These are phyloP conservation scores for Apiospora hydei DNA, from an alignment of 2,329 filamentous ascomycete species.

Conservation along the genomic window DNA sequence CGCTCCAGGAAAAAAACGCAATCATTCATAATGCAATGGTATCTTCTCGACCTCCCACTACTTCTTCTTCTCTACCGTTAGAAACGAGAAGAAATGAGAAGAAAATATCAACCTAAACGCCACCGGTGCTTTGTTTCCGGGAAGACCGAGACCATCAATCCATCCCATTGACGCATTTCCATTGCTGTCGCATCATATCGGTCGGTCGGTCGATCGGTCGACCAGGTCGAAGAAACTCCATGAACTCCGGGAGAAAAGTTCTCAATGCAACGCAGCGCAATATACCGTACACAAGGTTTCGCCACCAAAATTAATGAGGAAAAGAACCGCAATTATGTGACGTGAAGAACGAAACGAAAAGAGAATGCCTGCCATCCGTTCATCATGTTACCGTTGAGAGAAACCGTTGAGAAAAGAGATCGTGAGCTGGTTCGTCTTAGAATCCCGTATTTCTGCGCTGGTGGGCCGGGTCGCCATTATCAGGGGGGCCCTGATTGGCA, in stretches of 20 bases:
- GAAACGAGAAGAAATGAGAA: not conserved
- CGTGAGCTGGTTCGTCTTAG: not conserved
- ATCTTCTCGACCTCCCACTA: not conserved
- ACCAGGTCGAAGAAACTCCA: not conserved
- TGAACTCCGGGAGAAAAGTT: not conserved
- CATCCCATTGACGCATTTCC: not conserved
- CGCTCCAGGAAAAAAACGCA: not conserved
- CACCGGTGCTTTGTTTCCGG: not conserved
- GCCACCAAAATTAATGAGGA: not conserved
- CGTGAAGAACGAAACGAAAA: too few species aligned
- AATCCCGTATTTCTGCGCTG: not conserved
- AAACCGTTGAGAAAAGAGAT: not conserved
- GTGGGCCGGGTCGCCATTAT: not conserved
- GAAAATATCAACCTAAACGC: not conserved
- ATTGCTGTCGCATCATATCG: not conserved
- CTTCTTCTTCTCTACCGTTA: not conserved
- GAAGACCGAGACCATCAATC: not conserved
- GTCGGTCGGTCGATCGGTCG: not conserved
- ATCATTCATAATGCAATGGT: not conserved
- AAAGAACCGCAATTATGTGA: not conserved
- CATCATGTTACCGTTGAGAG: not conserved
- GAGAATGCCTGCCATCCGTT: not conserved
- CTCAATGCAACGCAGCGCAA: not conserved
- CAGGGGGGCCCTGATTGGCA: too few species aligned
- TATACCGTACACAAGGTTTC: not conserved